A percentile compares a stretch with the other conserved stretches of the same genome.
Evolutionary conservation across 2,329 filamentous ascomycete species (phyloP).

Genomic region (Aureobasidium sp.): DNA sequence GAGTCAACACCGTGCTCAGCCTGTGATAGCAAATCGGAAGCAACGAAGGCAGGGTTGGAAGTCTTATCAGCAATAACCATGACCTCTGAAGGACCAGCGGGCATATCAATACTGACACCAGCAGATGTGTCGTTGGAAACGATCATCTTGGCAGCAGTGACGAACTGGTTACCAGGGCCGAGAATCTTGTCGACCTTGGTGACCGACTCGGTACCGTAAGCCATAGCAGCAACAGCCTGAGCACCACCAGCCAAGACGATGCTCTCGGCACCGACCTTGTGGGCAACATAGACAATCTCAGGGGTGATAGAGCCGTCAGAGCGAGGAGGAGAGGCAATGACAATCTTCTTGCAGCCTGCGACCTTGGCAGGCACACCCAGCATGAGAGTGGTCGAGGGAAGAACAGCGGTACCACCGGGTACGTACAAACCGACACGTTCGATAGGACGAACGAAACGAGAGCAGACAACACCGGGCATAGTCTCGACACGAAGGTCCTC

Average conservation of each 20-base stretch:
- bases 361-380: conserved; percentile 96
- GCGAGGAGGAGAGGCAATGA: conserved; percentile 84
- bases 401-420: conserved; percentile 90
- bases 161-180: conserved; percentile 95
- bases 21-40: conserved; percentile 87
- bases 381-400: conserved; percentile 96
- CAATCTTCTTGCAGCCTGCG: conserved; percentile 89
- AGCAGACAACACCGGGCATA: conserved; percentile 95
- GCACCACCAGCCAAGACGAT: conserved; percentile 94
- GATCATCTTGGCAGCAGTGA: conserved; percentile 97
- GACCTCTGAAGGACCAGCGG: conserved; percentile 90
- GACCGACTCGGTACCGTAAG: conserved; percentile 90
- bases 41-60: conserved; percentile 88
- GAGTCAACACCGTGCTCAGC: conserved; percentile 96
- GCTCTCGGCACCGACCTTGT: conserved; percentile 92
- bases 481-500: conserved; percentile 82
- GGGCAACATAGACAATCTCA: conserved; percentile 93
- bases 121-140: conserved; percentile 96
- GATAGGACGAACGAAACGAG: conserved; percentile 83
- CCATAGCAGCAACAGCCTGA: conserved; percentile 92
- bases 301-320: conserved; percentile 85
- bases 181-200: conserved; percentile 98
- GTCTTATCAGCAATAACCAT: conserved; percentile 87
- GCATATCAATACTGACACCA: conserved; percentile 95
- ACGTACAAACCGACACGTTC: conserved; percentile 96